Conservation (phyloP, 164 flowering plant genomes). For the Vitis vinifera region DNA sequence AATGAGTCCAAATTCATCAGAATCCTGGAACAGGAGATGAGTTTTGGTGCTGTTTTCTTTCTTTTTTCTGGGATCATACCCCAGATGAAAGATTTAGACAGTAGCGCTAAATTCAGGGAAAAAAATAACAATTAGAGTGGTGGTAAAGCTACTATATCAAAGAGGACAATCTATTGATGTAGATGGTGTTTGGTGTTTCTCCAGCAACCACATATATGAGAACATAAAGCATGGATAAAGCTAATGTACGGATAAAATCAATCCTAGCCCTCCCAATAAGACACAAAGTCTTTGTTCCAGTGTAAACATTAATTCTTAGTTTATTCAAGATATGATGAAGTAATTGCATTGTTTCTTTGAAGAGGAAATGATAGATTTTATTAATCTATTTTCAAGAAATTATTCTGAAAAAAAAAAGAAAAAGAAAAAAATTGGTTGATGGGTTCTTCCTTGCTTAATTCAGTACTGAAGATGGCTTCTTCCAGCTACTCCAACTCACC, state of each 20-base stretch:
- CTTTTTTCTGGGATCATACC: background rate
- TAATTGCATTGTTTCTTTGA: background rate
- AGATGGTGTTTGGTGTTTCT: background rate
- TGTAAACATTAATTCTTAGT: too few relatives aligned
- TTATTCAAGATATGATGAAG: too few relatives aligned
- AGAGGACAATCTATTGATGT: too few relatives aligned
- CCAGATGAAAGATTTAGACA: background rate
- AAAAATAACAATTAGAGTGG: too few relatives aligned
- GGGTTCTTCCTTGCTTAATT: background rate
- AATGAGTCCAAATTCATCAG: background rate
- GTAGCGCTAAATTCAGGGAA: too few relatives aligned
- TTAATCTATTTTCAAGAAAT: too few relatives aligned
- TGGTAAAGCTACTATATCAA: too few relatives aligned
- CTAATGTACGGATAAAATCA: too few relatives aligned
- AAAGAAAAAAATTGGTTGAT: background rate
- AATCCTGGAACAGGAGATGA: constrained; percentile 1
- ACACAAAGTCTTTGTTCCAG: too few relatives aligned
- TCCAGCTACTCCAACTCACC: constrained; percentile 62
- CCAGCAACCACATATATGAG: background rate
- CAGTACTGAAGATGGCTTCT: constrained; percentile 44
- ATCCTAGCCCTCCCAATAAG: too few relatives aligned
- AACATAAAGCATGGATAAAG: too few relatives aligned
- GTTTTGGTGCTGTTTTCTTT: background rate
- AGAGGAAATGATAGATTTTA: background rate
- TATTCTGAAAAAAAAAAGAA: background rate